Conservation (phyloP, 2,329 filamentous ascomycete species). For the Arthroderma sp. region DNA sequence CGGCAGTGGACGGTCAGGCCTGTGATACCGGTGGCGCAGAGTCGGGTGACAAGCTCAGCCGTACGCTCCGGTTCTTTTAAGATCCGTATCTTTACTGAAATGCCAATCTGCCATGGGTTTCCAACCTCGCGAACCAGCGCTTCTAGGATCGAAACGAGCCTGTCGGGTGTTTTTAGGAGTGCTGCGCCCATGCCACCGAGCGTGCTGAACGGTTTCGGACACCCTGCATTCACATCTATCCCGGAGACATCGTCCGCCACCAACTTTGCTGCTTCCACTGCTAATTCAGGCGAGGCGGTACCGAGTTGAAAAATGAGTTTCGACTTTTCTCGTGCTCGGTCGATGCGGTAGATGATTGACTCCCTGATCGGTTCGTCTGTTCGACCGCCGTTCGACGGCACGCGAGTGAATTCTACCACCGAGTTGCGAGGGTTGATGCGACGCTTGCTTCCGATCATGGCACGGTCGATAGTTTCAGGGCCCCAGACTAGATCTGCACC, state of each 20-base stretch:
- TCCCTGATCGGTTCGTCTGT: slow-evolving; percentile 31
- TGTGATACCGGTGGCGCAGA: slow-evolving; percentile 80
- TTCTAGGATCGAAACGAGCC: slow-evolving; percentile 67
- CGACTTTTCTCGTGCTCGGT: slow-evolving; percentile 60
- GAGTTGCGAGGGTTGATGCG: slow-evolving; percentile 61
- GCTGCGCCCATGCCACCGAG: slow-evolving; percentile 91
- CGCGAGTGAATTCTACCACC: slow-evolving; percentile 73
- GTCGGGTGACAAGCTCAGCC: slow-evolving; percentile 58
- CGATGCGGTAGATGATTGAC: slow-evolving; percentile 70
- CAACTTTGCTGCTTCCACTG: slow-evolving; percentile 70
- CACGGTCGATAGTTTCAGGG: slow-evolving; percentile 84
- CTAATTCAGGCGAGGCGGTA: slow-evolving; percentile 66
- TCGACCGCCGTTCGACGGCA: slow-evolving; percentile 53
- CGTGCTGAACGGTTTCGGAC: slow-evolving; percentile 92
- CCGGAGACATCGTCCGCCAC: slow-evolving; percentile 80
- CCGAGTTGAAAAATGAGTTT: slow-evolving; percentile 85
- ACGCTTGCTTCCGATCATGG: slow-evolving; percentile 76
- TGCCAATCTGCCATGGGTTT: slow-evolving; percentile 69
- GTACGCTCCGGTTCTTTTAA: slow-evolving; percentile 66
- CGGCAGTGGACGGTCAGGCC: slow-evolving; percentile 90
- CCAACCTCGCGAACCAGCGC: slow-evolving; percentile 68
- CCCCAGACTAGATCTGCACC: slow-evolving; percentile 97
- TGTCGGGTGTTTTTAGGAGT: slow-evolving; percentile 71
- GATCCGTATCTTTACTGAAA: slow-evolving; percentile 92
- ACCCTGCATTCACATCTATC: slow-evolving; percentile 97